Evolutionary conservation across 352 stramenopile genomes (phyloP), one percentile per base, ranked within the genome.

Genomic region (Pythium chondricola): DNA sequence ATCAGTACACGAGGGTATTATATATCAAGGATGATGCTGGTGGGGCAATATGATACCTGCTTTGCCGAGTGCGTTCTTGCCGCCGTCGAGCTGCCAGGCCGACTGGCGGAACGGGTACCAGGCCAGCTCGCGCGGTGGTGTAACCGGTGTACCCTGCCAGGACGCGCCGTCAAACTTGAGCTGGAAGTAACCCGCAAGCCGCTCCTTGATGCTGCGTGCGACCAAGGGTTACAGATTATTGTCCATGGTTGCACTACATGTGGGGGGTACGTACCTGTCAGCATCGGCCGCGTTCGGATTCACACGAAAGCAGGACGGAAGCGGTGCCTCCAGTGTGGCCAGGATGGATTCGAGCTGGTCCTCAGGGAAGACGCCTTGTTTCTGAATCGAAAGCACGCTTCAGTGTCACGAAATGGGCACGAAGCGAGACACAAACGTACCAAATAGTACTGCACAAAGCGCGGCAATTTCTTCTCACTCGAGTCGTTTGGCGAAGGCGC

Each of bases 11-110:
- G 16, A 1, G 41, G 17, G 3, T 3, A 25, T 18, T 4, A 35
- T 10, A 42, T 20, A 20, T 42, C 17, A 6, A n/a, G n/a, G n/a
- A n/a, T n/a, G 26, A 20, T 26, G 3, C 17, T 6, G 33, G 22
- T 10, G 30, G 10, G 5, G 32, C 32, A 9, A 9, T 1, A 27
- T 22, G 48, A 20, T 60, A 80, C 68, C 66, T 18, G 64, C 58
- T 55, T 77, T 87, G 39, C 76, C 63, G 10, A 91, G 71, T 5
- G 71, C 72, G 8, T 65, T 71, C 37, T 81, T 81, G 24, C 80
- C 80, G 40, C 77, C 82, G 47, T 85, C 72, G 27, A 91, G 48
- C 58, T 91, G 76, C 80, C 80, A 91, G 2, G 80, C 80, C 11
- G 62, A 71, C 43, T 84, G 57, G 8, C 41, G 48, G 26, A 68